phyloP scores from a whole-genome alignment of 768 basidiomycete species.

The Phlebiopsis flavidoalba region DNA sequence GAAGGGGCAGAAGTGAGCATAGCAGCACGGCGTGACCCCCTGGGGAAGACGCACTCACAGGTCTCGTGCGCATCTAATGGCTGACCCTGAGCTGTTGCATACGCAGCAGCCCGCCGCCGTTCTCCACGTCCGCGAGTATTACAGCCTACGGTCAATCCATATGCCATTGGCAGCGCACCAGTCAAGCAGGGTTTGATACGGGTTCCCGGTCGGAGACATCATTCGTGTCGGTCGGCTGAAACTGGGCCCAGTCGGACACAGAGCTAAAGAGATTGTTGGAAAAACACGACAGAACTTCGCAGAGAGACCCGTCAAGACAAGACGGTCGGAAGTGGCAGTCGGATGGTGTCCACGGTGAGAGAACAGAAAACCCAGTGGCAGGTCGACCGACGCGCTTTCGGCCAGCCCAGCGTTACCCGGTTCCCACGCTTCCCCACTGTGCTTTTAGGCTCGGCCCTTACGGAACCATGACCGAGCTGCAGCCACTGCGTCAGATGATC shows the following conservation, averaged over 20 bases:
- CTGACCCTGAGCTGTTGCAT: neutral
- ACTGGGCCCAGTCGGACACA: neutral
- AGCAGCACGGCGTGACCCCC: neutral
- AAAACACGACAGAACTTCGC: neutral
- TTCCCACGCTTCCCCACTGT: neutral
- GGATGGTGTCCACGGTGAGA: neutral
- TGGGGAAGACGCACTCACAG: slow-evolving; percentile 7
- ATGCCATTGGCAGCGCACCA: slow-evolving; percentile 10
- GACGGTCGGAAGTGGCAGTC: neutral
- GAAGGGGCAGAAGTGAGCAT: neutral
- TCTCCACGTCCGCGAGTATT: neutral
- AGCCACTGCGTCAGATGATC: neutral
- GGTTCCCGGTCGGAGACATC: neutral
- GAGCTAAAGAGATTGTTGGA: neutral
- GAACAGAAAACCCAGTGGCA: neutral
- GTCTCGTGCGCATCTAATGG: slow-evolving; percentile 6
- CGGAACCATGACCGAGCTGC: neutral
- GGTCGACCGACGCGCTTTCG: neutral
- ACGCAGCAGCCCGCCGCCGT: slow-evolving; percentile 1
- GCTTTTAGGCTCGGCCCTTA: neutral
- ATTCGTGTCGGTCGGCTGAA: neutral
- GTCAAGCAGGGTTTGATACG: slow-evolving; percentile 6
- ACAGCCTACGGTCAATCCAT: slow-evolving; percentile 11
- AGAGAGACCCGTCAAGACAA: neutral
- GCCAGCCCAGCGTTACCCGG: neutral